Conservation (phyloP, 2,329 filamentous ascomycete genomes). For the Ophiosphaerella herpotricha region DNA sequence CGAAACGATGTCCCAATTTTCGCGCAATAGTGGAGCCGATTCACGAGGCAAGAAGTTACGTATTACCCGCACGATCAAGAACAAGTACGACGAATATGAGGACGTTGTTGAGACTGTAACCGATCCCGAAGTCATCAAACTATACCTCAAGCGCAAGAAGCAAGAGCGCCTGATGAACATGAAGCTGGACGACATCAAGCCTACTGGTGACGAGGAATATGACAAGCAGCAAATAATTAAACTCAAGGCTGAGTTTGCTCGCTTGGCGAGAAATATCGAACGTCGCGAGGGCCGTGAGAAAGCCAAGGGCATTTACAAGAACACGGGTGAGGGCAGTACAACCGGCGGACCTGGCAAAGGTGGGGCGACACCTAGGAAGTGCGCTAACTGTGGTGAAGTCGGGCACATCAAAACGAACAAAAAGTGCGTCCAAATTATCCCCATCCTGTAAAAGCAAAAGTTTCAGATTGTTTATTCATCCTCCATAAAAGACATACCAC, state of each 20-base stretch:
- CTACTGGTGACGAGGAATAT: conserved; percentile 69
- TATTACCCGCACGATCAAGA: conserved; percentile 72
- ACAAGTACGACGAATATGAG: conserved; percentile 67
- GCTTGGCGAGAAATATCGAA: conserved; percentile 89
- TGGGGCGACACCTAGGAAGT: conserved; percentile 74
- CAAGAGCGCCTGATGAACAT: conserved; percentile 72
- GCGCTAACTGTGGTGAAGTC: conserved; percentile 94
- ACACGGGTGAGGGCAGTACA: conserved; percentile 51
- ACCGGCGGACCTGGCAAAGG: conserved; percentile 51
- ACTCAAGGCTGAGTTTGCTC: conserved; percentile 75
- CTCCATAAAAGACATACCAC: conserved; percentile 6
- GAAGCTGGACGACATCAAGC: conserved; percentile 68
- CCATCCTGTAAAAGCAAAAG: background rate
- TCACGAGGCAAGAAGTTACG: conserved; percentile 67
- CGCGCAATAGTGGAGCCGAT: conserved; percentile 61
- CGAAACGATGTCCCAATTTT: conserved; percentile 67
- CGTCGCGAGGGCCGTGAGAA: conserved; percentile 88
- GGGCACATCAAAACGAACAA: conserved; percentile 99
- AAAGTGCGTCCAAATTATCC: conserved; percentile 63
- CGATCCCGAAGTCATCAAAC: conserved; percentile 84
- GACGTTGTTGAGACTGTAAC: conserved; percentile 48
- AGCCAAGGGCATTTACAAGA: conserved; percentile 67
- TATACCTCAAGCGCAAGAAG: conserved; percentile 80
- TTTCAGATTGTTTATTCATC: background rate
- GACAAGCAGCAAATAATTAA: conserved; percentile 66